These are phyloP conservation scores for Arabis alpina DNA, from an alignment of 345 rosid genomes.

Conservation along the genomic window DNA sequence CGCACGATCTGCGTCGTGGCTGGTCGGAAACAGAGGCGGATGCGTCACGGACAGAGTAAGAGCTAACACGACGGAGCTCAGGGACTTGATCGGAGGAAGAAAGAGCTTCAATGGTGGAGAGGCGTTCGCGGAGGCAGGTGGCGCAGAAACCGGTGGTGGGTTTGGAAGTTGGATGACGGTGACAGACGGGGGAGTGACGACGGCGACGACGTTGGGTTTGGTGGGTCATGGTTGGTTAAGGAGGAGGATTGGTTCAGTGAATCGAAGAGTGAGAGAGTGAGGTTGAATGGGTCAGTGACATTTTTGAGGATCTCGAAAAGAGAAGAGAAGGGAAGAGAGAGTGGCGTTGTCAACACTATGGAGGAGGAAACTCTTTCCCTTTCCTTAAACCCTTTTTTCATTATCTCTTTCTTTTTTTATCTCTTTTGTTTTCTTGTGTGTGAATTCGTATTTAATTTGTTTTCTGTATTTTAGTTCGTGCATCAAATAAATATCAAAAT, in stretches of 20 bases:
- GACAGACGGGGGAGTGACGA: conserved; percentile 55
- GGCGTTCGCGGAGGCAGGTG: conserved; percentile 81
- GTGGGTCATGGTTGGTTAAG: conserved; percentile 50
- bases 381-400: conserved; percentile 34
- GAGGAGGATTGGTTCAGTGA: conserved; percentile 19
- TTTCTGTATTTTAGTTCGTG: too few species aligned
- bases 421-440: background rate
- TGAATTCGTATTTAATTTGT: background rate
- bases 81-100: conserved; percentile 26
- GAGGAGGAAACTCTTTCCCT: background rate
- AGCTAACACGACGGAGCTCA: conserved; percentile 40
- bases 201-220: conserved; percentile 45
- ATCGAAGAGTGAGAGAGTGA: too few species aligned
- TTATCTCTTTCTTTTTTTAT: background rate
- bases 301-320: conserved; percentile 38
- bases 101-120: conserved; percentile 60
- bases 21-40: conserved; percentile 38
- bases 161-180: conserved; percentile 65
- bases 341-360: conserved; percentile 35
- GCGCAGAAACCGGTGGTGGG: conserved; percentile 69
- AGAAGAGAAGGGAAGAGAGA: conserved; percentile 10
- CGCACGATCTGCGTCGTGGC: conserved; percentile 66
- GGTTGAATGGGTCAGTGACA: conserved; percentile 25
- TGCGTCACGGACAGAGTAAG: conserved; percentile 36
- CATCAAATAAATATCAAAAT: too few species aligned